Evolutionary conservation across 78 protist genomes (phyloP), one percentile per base, ranked within the genome.

Genomic region (Ministeria vibrans): DNA sequence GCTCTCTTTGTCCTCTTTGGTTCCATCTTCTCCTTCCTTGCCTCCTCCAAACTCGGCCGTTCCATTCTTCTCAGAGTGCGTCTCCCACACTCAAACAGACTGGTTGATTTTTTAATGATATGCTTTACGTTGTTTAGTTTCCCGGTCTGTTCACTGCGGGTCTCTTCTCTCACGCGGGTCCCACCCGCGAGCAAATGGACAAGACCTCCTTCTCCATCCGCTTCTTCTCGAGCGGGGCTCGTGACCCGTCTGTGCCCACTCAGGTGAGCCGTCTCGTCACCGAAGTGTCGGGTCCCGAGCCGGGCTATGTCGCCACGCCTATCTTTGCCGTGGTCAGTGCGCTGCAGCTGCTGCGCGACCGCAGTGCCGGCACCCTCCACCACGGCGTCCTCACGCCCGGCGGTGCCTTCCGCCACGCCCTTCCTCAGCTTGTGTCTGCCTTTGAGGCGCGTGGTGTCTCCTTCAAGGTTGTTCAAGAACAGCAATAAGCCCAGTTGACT

Each of bases 161-260:
- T 39, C 76, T 71, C 53, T 71, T 71, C 32, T 25, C 76, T 7
- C 76, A 71, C 32, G 76, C 38, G 38, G 76, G 76, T 5, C 76
- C 76, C 76, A 71, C 76, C 28, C 76, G 9, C 51, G 53, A 42
- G 53, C 76, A 71, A 13, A 13, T 41, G 42, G 25, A 30, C 62
- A 41, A 25, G 55, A 71, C 76, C 25, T 25, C 76, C 28, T 71
- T 71, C 55, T 41, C 46, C 32, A 71, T 27, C 55, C 23, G 38
- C 34, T 71, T 71, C 55, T 71, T 42, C 27, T 45, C 71, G 15
- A 34, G 11, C 13, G 71, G 71, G 20, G 28, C 28, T 41, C 71
- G 43, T 41, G 71, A 63, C 41, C 28, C 11, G 32, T 6, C 25
- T 6, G 15, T 63, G 25, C 9, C 41, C 23, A 25, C 41, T 7